Evolutionary conservation across 1,284 basidiomycete species (phyloP).

Genomic region (Sporisorium iseilematis-ciliati): DNA sequence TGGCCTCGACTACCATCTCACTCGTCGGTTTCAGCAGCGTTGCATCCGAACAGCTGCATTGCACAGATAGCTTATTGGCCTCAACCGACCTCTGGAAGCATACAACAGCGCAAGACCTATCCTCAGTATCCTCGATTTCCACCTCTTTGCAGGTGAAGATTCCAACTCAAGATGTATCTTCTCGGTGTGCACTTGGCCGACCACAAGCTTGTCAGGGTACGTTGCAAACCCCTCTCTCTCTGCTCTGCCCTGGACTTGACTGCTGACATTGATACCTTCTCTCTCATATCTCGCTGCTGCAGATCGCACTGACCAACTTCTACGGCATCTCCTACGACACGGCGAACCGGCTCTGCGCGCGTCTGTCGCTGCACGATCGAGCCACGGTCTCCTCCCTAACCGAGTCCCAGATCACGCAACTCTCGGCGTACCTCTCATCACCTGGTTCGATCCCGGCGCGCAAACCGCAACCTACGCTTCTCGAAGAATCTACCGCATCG

Average conservation of each 20-base stretch:
- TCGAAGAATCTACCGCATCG: slow-evolving; percentile 1
- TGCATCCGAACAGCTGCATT: too few relatives aligned
- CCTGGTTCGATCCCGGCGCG: slow-evolving; percentile 76
- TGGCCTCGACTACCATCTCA: not conserved
- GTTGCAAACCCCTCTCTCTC: slow-evolving; percentile 25
- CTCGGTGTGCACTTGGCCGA: slow-evolving; percentile 67
- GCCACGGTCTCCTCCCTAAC: slow-evolving; percentile 82
- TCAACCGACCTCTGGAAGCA: too few relatives aligned
- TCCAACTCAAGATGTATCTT: slow-evolving; percentile 60
- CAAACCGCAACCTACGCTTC: slow-evolving; percentile 70
- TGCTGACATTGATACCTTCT: too few relatives aligned
- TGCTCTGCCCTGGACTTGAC: not conserved
- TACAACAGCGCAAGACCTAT: too few relatives aligned
- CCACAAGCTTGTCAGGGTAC: slow-evolving; percentile 67
- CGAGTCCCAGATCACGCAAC: slow-evolving; percentile 82
- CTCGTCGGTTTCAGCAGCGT: too few relatives aligned
- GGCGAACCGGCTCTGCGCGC: slow-evolving; percentile 84
- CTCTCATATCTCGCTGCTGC: not conserved
- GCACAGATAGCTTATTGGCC: too few relatives aligned
- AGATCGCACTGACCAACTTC: slow-evolving; percentile 87
- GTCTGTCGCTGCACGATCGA: slow-evolving; percentile 82
- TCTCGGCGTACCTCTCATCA: slow-evolving; percentile 88
- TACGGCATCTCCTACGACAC: slow-evolving; percentile 83
- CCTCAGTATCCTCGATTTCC: too few relatives aligned
- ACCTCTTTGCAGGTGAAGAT: not conserved